Evolutionary conservation across 192 early-diverging fungal genomes (phyloP), one percentile per base, ranked within the genome.

Genomic region (Mortierella alpina): DNA sequence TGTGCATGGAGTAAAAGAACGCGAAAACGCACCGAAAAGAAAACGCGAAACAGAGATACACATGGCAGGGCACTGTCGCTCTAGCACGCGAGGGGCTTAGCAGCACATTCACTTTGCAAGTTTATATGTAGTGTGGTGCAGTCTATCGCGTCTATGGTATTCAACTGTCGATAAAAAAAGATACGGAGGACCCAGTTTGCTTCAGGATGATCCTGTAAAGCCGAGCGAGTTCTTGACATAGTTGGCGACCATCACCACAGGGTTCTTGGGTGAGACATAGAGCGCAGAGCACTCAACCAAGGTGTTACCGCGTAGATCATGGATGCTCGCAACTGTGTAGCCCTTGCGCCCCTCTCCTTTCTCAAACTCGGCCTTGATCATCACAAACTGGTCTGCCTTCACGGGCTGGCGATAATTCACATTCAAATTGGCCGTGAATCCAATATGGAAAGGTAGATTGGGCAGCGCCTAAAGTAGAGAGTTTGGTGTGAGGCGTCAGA

Each of bases 391-490:
- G 64, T 91, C 86, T 0, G 91, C 87, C 52, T 75, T 70, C 18
- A 89, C 92, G 10, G 93, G 93, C 18, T 78, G 73, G 64, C 91
- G 90, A 63, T 94, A 95, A 74, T 92, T 89, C 52, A 95, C 64
- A 55, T 93, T 93, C 41, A 95, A 85, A 70, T 91, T 90, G 11
- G 92, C 93, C 0, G 93, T 95, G 55, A 93, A 88, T 6, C 88
- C 93, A 48, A 90, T 83, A 31, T 88, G 88, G 77, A 86, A 89
- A 7, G 93, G 93, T 8, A 93, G 72, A 39, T 73, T 73, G 6
- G 87, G 86, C 12, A 88, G 60, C 0, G 83, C 85, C 87, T 87
- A 72, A 12, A 6, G 44, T 31, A 41, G 59, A 65, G 54, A 49
- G 51, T 41, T 57, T 45, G 54, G 50, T 53, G 7, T 59, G 5